Base-by-base conservation (phyloP, 2,329 filamentous ascomycete genomes). In the Hymenoscyphus occultus region DNA sequence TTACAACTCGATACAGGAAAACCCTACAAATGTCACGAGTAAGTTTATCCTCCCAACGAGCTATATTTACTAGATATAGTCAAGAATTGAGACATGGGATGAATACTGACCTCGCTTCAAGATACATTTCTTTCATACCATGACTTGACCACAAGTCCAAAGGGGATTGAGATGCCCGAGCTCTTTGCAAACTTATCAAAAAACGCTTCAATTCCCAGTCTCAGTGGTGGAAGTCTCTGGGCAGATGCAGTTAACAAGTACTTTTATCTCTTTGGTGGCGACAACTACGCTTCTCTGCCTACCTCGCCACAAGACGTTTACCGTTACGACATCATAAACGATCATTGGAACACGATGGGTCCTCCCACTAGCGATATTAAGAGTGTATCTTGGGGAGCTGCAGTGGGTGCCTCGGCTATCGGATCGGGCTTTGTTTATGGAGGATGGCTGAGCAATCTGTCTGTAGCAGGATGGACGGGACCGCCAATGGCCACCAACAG, bases 211-310 rank as follows among this genome's bases (percentile, higher is more conserved):
- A 78, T 88, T n/a, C 86, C 86, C 0, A 76, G 77, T 66, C 76
- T 83, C 7, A 75, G 76, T 56, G 79, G 81, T 32, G 81, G 80
- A 12, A 73, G 82, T 2, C 76, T 89, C 13, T 89, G 86, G 86
- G 78, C 81, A 7, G 87, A 89, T 72, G 77, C 81, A 32, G 79
- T 86, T 48, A 89, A 90, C 76, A 87, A 88, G 72, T 79, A 82
- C 56, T 81, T 90, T 60, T 89, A 87, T 72, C 78, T 86, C 1
- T 89, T 84, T 70, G 87, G 86, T 12, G 87, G 87, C 57, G 83
- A 88, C 67, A 84, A 82, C 69, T 74, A 74, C 65, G 72, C 71
- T 14, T 72, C 77, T 35, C 72, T 78, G 1, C 83, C 84, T 0
- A 76, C 78, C 45, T 40, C 60, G n/a, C 73, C 79, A 0, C 82